A percentile compares a stretch with the other conserved stretches of the same genome.
phyloP scores from a whole-genome alignment of 2,329 filamentous ascomycete genomes.

The Moelleriella libera region DNA sequence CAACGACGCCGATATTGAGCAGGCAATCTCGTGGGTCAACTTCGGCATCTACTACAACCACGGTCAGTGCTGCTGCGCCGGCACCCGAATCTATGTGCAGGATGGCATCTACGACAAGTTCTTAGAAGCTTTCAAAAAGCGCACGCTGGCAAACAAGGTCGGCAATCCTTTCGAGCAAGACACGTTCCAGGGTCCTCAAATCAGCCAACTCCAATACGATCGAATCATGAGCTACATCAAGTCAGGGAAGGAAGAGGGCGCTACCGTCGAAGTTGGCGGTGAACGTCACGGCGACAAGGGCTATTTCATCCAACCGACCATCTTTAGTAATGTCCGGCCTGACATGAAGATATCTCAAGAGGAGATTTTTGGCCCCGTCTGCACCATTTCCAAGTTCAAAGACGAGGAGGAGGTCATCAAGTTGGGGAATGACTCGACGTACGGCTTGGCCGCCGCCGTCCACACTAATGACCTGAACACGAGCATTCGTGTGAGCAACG shows the following conservation, averaged over 20 bases:
- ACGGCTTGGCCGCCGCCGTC: constrained; percentile 71
- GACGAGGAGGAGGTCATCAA: constrained; percentile 65
- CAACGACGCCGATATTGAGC: constrained; percentile 62
- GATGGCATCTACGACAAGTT: constrained; percentile 83
- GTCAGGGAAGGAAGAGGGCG: constrained; percentile 44
- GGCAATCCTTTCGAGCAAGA: constrained; percentile 68
- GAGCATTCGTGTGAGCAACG: constrained; percentile 65
- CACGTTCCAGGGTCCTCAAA: constrained; percentile 82
- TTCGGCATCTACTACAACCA: constrained; percentile 54
- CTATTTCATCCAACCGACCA: constrained; percentile 85
- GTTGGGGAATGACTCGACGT: constrained; percentile 60
- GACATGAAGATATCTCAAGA: constrained; percentile 89
- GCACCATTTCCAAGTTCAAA: constrained; percentile 76
- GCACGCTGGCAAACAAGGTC: constrained; percentile 60
- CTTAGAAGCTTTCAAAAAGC: constrained; percentile 64
- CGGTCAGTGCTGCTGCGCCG: constrained; percentile 57
- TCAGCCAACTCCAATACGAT: constrained; percentile 75
- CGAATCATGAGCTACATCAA: constrained; percentile 77
- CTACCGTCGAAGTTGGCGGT: constrained; percentile 42
- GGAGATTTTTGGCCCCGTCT: constrained; percentile 86
- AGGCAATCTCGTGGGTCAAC: constrained; percentile 68
- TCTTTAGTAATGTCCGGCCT: constrained; percentile 67
- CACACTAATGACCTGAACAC: constrained; percentile 76
- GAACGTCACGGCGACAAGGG: constrained; percentile 54
- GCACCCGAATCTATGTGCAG: constrained; percentile 75